Percentiles rank a stretch among this genome's conserved stretches.
Conservation (phyloP, 1,284 basidiomycete genomes). For the Rhodotorula sp. region DNA sequence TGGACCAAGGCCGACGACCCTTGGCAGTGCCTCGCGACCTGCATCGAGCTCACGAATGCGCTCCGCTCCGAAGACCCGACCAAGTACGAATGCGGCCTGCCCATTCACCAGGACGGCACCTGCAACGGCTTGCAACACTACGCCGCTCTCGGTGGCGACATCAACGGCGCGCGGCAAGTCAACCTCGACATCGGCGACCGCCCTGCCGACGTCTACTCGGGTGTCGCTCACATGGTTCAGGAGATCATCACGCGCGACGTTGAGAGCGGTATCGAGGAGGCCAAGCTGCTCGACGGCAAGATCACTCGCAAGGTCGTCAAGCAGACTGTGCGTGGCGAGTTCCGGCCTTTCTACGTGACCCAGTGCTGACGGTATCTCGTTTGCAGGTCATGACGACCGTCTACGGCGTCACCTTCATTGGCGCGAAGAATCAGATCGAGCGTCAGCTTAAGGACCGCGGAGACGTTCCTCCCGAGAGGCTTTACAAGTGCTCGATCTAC, state of each 20-base stretch:
- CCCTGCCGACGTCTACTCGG: slow-evolving; percentile 94
- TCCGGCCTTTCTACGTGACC: not conserved
- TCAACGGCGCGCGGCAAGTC: slow-evolving; percentile 84
- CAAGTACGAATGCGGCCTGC: slow-evolving; percentile 70
- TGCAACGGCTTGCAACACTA: slow-evolving; percentile 99
- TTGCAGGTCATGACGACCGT: slow-evolving; percentile 95
- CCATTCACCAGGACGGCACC: slow-evolving; percentile 96
- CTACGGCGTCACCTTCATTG: slow-evolving; percentile 94
- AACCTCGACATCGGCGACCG: slow-evolving; percentile 82
- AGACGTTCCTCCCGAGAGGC: slow-evolving; percentile 69
- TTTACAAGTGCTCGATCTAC: slow-evolving; percentile 76
- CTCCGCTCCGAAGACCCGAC: slow-evolving; percentile 71
- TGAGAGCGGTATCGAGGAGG: slow-evolving; percentile 58
- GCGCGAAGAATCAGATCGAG: slow-evolving; percentile 92
- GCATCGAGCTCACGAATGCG: slow-evolving; percentile 79
- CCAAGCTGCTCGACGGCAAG: slow-evolving; percentile 70
- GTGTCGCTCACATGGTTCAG: slow-evolving; percentile 83
- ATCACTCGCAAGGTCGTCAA: slow-evolving; percentile 94
- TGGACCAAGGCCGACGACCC: slow-evolving; percentile 80
- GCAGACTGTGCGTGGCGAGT: slow-evolving; percentile 73
- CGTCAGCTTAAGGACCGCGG: slow-evolving; percentile 77
- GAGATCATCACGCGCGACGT: slow-evolving; percentile 50
- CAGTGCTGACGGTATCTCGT: not conserved
- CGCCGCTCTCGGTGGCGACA: slow-evolving; percentile 92
- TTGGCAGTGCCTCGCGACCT: slow-evolving; percentile 94